Evolutionary conservation across 1,139 yeast species (phyloP), one percentile per base, ranked within the genome.

Genomic region (Geotrichum carabidarum): DNA sequence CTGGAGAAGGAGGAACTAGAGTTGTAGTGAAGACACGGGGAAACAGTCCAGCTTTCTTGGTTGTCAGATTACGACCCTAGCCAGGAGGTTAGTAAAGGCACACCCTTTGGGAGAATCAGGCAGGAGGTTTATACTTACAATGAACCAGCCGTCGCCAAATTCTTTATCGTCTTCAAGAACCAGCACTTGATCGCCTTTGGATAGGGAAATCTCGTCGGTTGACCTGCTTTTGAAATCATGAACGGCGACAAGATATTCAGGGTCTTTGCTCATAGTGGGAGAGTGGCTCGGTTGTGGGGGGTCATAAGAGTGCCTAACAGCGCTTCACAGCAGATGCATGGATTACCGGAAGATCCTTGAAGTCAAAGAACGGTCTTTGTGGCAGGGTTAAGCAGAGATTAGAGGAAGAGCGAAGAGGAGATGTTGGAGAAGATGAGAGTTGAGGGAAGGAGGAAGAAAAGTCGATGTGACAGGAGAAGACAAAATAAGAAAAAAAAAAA

Each of bases 61-160:
- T 83, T 49, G 78, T 67, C 55, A 87, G 67, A 63, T 91, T 90
- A 59, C 83, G 83, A 9, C 98, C 96, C 85, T 64, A 34, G 14
- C 27, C 47, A 30, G 75, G 75, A 9, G 15, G 18, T 11, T 34
- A 15, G 30, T 11, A 15, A n/a, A 11, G 22, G 30, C 44, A 11
- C 22, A 18, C 31, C n/a, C 14, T 15, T 38, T 38, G 11, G 11
- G 18, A 45, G 35, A 34, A 22, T 14, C n/a, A 14, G 47, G n/a
- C 30, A 42, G 47, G 38, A n/a, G 12, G 27, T 22, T 22, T 18
- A n/a, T 12, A 61, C 71, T 49, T 64, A 66, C 77, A 60, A 80
- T 80, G 66, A 84, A 93, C 99, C 99, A 93, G n/a, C 98, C 98
- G 69, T 93, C 99, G 63, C 89, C 86, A 70, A 86, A 93, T 65